Evolutionary conservation across 768 basidiomycete species (phyloP).

Genomic region (Mycena galericulata): DNA sequence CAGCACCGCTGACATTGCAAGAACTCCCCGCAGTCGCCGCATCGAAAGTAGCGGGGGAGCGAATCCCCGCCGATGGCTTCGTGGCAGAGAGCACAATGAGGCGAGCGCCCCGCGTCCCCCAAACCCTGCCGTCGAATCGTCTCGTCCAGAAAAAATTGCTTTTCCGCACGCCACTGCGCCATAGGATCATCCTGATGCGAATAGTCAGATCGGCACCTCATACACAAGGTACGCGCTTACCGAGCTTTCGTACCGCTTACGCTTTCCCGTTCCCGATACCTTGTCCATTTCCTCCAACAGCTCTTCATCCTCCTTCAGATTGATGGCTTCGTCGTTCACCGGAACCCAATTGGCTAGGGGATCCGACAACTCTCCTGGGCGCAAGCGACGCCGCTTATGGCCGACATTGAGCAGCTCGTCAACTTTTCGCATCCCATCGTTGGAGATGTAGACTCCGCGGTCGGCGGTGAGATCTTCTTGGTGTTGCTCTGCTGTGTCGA

Average conservation of each 20-base stretch:
- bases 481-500: background rate
- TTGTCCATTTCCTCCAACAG: background rate
- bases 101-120: background rate
- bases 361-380: background rate
- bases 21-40: too few species aligned
- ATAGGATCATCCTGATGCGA: slow-evolving; percentile 7
- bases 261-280: background rate
- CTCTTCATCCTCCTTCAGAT: background rate
- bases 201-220: background rate
- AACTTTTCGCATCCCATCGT: background rate
- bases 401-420: background rate
- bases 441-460: background rate
- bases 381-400: background rate
- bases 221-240: background rate
- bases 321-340: background rate
- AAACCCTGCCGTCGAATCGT: slow-evolving; percentile 12
- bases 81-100: background rate
- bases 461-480: background rate
- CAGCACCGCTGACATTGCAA: too few species aligned
- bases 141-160: slow-evolving; percentile 23
- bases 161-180: background rate
- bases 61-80: background rate
- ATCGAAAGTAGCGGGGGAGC: too few species aligned
- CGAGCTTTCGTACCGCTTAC: slow-evolving; percentile 2
- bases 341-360: too few species aligned